Evolutionary conservation across 495 filamentous ascomycete species (phyloP).

Genomic region (Glonium stellatum): DNA sequence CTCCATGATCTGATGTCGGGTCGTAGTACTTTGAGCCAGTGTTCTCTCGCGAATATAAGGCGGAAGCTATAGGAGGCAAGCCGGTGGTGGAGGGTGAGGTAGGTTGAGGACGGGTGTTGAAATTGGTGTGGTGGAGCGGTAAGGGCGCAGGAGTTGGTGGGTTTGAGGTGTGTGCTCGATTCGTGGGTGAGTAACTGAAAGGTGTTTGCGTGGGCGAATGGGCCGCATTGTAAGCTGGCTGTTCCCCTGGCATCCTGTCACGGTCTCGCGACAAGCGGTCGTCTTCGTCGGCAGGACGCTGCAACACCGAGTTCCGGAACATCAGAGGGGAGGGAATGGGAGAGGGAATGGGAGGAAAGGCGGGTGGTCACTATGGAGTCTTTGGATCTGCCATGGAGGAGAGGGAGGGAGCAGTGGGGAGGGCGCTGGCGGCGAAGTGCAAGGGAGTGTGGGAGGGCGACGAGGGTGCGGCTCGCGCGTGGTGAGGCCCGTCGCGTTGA

Average conservation of each 20-base stretch:
- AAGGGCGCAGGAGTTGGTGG: conserved; percentile 19
- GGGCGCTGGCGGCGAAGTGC: background rate
- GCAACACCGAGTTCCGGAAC: conserved; percentile 23
- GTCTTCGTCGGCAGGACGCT: conserved; percentile 29
- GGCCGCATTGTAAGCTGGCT: conserved; percentile 23
- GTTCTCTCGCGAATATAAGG: conserved; percentile 27
- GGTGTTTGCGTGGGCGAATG: conserved; percentile 31
- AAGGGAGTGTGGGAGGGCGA: background rate
- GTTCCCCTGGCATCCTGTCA: conserved; percentile 30
- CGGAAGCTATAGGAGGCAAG: conserved; percentile 33
- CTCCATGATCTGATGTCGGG: conserved; percentile 40
- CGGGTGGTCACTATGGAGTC: background rate
- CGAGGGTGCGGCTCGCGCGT: conserved; percentile 9
- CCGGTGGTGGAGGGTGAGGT: conserved; percentile 30
- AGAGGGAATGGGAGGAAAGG: no score
- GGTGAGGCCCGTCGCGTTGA: background rate
- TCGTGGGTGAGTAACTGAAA: conserved; percentile 27
- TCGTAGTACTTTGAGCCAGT: conserved; percentile 43
- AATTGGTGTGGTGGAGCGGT: conserved; percentile 17
- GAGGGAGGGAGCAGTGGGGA: background rate
- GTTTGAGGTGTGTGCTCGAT: conserved; percentile 22
- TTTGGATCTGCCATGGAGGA: background rate
- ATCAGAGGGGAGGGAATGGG: conserved; percentile 2
- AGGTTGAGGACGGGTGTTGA: conserved; percentile 16
- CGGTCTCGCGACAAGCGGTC: conserved; percentile 28